Evolutionary conservation across 768 basidiomycete species (phyloP).

Genomic region (Pleurotus eryngii): DNA sequence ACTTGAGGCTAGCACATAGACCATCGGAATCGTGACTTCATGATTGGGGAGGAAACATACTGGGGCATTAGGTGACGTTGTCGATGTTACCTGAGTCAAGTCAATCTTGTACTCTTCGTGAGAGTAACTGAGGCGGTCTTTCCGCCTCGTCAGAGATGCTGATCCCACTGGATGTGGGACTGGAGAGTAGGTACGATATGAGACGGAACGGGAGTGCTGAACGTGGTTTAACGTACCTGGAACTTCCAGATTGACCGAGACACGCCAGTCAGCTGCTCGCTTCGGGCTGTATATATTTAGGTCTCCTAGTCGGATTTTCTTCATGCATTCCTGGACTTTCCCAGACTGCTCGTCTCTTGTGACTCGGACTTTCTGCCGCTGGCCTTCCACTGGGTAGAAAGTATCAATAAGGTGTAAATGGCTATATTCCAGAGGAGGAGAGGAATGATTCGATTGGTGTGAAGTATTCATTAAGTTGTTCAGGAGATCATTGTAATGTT

Average conservation of each 20-base stretch:
- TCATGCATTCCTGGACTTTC: conserved; percentile 60
- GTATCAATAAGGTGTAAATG: conserved; percentile 80
- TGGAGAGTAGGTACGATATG: conserved; percentile 20
- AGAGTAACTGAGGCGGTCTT: conserved; percentile 89
- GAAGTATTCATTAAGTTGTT: conserved; percentile 72
- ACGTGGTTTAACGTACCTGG: conserved; percentile 53
- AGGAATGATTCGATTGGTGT: conserved; percentile 40
- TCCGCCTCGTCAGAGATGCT: conserved; percentile 61
- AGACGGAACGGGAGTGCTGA: not conserved
- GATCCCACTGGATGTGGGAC: conserved; percentile 68
- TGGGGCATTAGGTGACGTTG: conserved; percentile 39
- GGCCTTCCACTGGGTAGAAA: conserved; percentile 57
- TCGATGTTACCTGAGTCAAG: conserved; percentile 84
- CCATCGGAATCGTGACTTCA: conserved; percentile 5
- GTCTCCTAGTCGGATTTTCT: conserved; percentile 82
- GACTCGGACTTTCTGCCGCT: conserved; percentile 70
- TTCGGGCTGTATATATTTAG: conserved; percentile 87
- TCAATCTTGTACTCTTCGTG: conserved; percentile 95
- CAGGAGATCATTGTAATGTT: conserved; percentile 81
- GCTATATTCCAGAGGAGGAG: conserved; percentile 64
- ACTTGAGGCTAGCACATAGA: conserved; percentile 44
- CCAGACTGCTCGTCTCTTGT: conserved; percentile 77
- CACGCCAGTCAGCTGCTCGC: conserved; percentile 82
- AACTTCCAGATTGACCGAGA: conserved; percentile 90
- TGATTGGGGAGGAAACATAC: conserved; percentile 35